A percentile compares a stretch with the other conserved stretches of the same genome.
phyloP scores from a whole-genome alignment of 75 land plant genomes.

The Cryptomeria japonica region DNA sequence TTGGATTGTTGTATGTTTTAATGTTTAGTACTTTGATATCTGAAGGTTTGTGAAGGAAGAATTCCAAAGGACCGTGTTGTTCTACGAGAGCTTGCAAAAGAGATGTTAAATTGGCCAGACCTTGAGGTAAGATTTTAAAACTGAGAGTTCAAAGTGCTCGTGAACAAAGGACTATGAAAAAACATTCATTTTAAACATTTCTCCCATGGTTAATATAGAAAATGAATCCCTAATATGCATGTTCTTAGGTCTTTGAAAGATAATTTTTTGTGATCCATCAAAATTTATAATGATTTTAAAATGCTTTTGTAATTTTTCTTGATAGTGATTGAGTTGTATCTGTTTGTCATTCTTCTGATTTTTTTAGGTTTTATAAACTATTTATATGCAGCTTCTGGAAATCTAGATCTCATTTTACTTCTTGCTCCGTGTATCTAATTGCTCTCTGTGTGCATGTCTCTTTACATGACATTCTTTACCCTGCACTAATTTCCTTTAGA shows the following conservation, averaged over 20 bases:
- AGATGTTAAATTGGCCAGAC: conserved; percentile 85
- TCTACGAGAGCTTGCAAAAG: conserved; percentile 75
- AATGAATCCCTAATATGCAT: background rate
- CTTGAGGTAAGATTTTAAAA: conserved; percentile 54
- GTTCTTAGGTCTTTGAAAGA: background rate
- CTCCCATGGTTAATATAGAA: background rate
- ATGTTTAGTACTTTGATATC: background rate
- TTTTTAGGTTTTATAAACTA: background rate
- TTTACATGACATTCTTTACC: too few species aligned
- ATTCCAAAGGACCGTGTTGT: conserved; percentile 75
- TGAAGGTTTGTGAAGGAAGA: conserved; percentile 82
- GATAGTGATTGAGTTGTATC: background rate
- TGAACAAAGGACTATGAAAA: background rate
- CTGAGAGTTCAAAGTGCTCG: background rate
- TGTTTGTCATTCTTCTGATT: background rate
- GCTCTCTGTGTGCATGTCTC: too few species aligned
- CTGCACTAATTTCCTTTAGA: background rate
- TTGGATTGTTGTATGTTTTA: background rate
- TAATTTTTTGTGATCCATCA: background rate
- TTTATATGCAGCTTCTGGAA: background rate
- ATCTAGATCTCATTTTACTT: background rate
- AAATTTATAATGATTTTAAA: background rate
- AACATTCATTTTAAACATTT: background rate
- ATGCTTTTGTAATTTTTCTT: background rate
- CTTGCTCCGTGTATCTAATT: background rate